Evolutionary conservation across 352 stramenopile genomes (phyloP).

Genomic region (Phytophthora pluvialis): DNA sequence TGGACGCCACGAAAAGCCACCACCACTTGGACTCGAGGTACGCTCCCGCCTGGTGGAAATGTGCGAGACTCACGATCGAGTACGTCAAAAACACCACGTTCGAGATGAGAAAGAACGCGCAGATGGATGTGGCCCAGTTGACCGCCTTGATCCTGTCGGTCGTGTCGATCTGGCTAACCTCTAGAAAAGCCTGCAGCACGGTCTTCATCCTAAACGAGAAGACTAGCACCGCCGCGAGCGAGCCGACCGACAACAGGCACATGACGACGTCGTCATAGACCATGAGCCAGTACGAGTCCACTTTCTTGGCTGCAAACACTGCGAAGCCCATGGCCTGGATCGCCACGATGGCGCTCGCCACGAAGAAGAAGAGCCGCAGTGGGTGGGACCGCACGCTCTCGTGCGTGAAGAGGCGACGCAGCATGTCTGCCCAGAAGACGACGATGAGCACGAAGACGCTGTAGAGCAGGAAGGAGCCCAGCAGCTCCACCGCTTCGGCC

Average conservation of each 20-base stretch:
- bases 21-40: slow-evolving; percentile 89
- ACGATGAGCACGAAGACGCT: slow-evolving; percentile 98
- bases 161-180: slow-evolving; percentile 97
- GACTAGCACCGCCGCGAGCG: slow-evolving; percentile 92
- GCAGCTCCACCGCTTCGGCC: slow-evolving; percentile 88
- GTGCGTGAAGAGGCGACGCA: slow-evolving; percentile 91
- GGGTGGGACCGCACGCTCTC: slow-evolving; percentile 78
- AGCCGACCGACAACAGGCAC: slow-evolving; percentile 86
- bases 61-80: slow-evolving; percentile 84
- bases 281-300: slow-evolving; percentile 96
- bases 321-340: slow-evolving; percentile 86
- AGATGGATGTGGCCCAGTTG: slow-evolving; percentile 95
- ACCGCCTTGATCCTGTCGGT: slow-evolving; percentile 96
- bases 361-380: slow-evolving; percentile 90
- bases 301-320: slow-evolving; percentile 80
- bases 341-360: slow-evolving; percentile 71
- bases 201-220: slow-evolving; percentile 97
- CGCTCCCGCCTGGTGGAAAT: slow-evolving; percentile 87
- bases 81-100: slow-evolving; percentile 90
- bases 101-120: slow-evolving; percentile 95
- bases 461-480: slow-evolving; percentile 95
- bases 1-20: slow-evolving; percentile 94
- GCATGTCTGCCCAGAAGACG: slow-evolving; percentile 98
- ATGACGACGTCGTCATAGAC: slow-evolving; percentile 93
- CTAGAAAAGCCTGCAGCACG: slow-evolving; percentile 94